These are phyloP conservation scores for Elongisporangium anandrum DNA, from an alignment of 352 stramenopile genomes.

Conservation along the genomic window DNA sequence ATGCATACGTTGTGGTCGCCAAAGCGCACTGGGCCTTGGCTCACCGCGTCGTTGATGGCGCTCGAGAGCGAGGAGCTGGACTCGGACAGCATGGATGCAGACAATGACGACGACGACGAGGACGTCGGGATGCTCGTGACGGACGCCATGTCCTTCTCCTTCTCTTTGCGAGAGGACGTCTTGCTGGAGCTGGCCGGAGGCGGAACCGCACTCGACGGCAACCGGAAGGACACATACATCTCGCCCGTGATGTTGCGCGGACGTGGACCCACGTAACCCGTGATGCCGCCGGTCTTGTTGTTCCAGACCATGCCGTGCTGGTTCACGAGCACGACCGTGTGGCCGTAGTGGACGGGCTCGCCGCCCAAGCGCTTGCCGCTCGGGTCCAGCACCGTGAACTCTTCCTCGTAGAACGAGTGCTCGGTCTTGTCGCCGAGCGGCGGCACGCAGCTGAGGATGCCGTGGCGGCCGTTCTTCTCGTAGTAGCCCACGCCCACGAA, in stretches of 20 bases:
- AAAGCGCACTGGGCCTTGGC: constrained; percentile 41
- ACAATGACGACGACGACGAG: constrained; percentile 6
- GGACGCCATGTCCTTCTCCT: constrained; percentile 12
- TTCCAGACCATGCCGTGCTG: constrained; percentile 85
- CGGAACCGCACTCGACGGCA: constrained; percentile 11
- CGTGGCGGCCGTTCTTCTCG: constrained; percentile 84
- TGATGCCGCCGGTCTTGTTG: constrained; percentile 87
- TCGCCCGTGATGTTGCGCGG: constrained; percentile 62
- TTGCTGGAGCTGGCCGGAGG: constrained; percentile 16
- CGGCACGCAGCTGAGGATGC: constrained; percentile 76
- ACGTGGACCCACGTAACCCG: constrained; percentile 72
- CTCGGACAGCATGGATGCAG: constrained; percentile 13
- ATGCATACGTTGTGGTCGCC: constrained; percentile 73
- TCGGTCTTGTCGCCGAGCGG: constrained; percentile 69
- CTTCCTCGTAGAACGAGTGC: constrained; percentile 78
- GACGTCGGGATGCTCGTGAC: neutral
- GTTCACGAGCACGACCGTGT: constrained; percentile 78
- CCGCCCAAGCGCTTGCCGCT: constrained; percentile 27
- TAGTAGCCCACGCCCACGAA: constrained; percentile 74
- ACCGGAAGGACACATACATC: constrained; percentile 72
- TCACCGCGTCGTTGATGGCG: constrained; percentile 1
- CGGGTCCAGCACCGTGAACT: constrained; percentile 77
- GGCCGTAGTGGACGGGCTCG: constrained; percentile 65
- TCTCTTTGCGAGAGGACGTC: constrained; percentile 4
- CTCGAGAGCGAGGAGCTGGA: constrained; percentile 5